Percentiles rank a stretch among this genome's conserved stretches.
phyloP scores from a whole-genome alignment of 2,329 filamentous ascomycete species.

The Exophiala dermatitidis region DNA sequence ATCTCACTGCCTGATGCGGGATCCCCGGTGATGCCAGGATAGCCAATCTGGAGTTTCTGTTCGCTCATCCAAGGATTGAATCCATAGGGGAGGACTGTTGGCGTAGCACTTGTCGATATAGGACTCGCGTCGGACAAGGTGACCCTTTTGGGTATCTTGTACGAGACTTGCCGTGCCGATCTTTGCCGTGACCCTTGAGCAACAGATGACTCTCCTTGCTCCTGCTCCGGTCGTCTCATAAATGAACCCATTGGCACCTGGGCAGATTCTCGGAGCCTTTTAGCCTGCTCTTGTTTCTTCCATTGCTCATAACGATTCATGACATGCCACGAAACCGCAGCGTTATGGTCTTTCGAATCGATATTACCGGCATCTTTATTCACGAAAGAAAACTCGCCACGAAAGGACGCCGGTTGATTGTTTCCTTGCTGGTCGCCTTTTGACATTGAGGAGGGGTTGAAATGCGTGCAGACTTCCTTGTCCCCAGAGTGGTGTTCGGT shows the following conservation, averaged over 20 bases:
- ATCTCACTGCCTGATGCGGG: conserved; percentile 8
- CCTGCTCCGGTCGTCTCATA: conserved; percentile 9
- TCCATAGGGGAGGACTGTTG: conserved; percentile 10
- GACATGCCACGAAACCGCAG: conserved; percentile 26
- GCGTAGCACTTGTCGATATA: conserved; percentile 7
- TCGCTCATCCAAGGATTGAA: conserved; percentile 21
- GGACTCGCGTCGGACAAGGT: conserved; percentile 5
- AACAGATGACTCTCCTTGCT: not conserved
- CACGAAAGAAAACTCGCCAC: conserved; percentile 26
- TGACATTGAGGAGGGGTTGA: conserved; percentile 3
- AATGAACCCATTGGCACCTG: conserved; percentile 21
- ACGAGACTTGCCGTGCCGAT: conserved; percentile 15
- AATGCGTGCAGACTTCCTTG: conserved; percentile 15
- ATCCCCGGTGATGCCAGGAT: conserved; percentile 14
- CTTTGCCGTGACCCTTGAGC: conserved; percentile 4
- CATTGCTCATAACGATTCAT: conserved; percentile 27
- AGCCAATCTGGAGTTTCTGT: conserved; percentile 18
- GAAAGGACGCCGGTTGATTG: conserved; percentile 21
- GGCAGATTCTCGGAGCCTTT: conserved; percentile 20
- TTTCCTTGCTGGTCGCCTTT: conserved; percentile 21
- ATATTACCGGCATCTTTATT: conserved; percentile 28
- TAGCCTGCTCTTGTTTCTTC: conserved; percentile 26
- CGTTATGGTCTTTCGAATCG: conserved; percentile 26
- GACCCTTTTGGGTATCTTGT: conserved; percentile 5
- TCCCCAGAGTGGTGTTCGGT: conserved; percentile 4